Evolutionary conservation across 2,329 filamentous ascomycete genomes (phyloP), one percentile per base, ranked within the genome.

Genomic region (Xylaria sp.): DNA sequence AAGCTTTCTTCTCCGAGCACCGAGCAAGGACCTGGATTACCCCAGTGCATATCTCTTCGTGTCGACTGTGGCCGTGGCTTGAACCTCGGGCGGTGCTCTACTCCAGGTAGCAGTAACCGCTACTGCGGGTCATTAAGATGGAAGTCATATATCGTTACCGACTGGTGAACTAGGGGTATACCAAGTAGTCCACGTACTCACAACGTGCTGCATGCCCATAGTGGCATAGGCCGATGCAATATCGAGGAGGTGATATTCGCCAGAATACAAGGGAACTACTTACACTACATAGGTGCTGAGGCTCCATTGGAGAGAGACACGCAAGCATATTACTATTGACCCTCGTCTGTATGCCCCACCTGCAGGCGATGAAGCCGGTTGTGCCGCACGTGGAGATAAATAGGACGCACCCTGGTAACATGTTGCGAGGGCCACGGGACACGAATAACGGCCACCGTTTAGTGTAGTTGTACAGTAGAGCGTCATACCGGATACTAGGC

Each of bases 351-450:
- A 15, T 28, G 42, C 53, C n/a, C 61, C 40, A 25, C 15, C 54
- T 45, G 25, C 17, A 55, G 52, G 49, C n/a, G 21, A 38, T 17
- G 33, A 51, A 51, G 49, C 49, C 31, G 19, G 49, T 38, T 47
- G 57, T 35, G 52, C 53, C 57, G 61, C 61, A 64, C 57, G 57
- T 61, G 57, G 46, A 51, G 53, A 53, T 51, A 23, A 12, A 37
- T 51, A 51, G 11, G 23, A 55, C 31, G 45, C 42, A 37, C 49
- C 23, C n/a, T 12, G 35, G 28, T 12, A 21, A 15, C 15, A 11
- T 38, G 31, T 21, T 21, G 38, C 38, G 25, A 55, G 43, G 38
- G 17, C 38, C 52, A 55, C 37, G 52, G 45, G 33, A 35, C 38
- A 23, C 17, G 19, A 49, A 50, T 25, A 33, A 15, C 35, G 14